Evolutionary conservation across 2,329 filamentous ascomycete species (phyloP), one percentile per base, ranked within the genome.

Genomic region (Venturia carpophila): DNA sequence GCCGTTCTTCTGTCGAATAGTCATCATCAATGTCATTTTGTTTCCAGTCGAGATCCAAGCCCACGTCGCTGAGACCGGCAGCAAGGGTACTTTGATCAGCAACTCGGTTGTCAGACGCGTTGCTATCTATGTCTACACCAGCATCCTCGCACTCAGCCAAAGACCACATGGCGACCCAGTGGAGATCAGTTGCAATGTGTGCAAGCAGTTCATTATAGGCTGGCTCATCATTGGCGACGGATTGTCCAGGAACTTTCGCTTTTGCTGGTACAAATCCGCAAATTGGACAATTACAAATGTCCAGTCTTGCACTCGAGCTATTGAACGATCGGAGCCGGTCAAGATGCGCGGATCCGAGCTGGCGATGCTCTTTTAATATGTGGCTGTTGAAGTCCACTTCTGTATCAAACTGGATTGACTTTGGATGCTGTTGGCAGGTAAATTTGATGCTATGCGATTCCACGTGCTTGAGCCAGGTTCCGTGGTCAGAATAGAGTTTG

Each of bases 401-500:
- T 5, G 52, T 58, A 21, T 47, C n/a, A 24, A 67, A 67, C n/a
- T 52, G 47, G n/a, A 45, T 37, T 30, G 19, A n/a, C 27, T 47
- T 27, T 9, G 30, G 41, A 42, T 66, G 63, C 15, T 19, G 52
- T n/a, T 45, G 52, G 11, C 34, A 61, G 17, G 39, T 65, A 39
- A 63, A 66, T 17, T 42, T 41, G 19, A 43, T 62, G 37, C 42
- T 49, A 34, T 60, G 58, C 5, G 17, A 49, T 19, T 56, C 30
- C 56, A 66, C 65, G 52, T 66, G 65, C 37, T 55, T 58, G 39
- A 65, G 43, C 65, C 65, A 66, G 19, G 49, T 41, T 37, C 5
- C 49, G 19, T 52, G 63, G 55, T 66, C 63, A 34, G 24, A 30
- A 34, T 62, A 66, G 39, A 71, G 66, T n/a, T 65, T 65, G 15